A percentile compares a stretch with the other conserved stretches of the same genome.
These are phyloP conservation scores for Colletotrichum neosansevieriae DNA, from an alignment of 2,329 filamentous ascomycete genomes.

Conservation along the genomic window DNA sequence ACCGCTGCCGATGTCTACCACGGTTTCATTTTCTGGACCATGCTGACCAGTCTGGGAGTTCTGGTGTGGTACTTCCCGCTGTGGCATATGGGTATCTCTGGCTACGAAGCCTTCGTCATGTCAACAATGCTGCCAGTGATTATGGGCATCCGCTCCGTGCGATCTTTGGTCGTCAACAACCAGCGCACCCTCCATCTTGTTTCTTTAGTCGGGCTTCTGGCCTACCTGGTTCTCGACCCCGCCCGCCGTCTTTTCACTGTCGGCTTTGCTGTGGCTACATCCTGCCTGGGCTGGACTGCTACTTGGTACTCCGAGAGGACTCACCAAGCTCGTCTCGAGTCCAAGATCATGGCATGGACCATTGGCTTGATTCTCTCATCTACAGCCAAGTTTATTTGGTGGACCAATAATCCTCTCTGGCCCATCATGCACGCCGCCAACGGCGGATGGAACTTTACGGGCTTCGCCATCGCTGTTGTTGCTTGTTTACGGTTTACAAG, in stretches of 20 bases:
- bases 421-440: conserved; percentile 91
- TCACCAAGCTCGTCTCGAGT: conserved; percentile 82
- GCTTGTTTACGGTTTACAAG: conserved; percentile 83
- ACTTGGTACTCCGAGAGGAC: conserved; percentile 83
- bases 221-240: conserved; percentile 81
- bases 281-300: conserved; percentile 86
- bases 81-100: conserved; percentile 99
- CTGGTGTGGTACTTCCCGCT: conserved; percentile 98
- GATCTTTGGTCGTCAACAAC: conserved; percentile 76
- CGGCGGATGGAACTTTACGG: conserved; percentile 91
- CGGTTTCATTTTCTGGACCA: conserved; percentile 96
- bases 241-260: conserved; percentile 83
- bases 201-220: conserved; percentile 81
- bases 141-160: conserved; percentile 77
- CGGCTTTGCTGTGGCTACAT: conserved; percentile 82
- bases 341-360: conserved; percentile 82
- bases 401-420: conserved; percentile 97
- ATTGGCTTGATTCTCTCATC: conserved; percentile 88
- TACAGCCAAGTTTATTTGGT: conserved; percentile 90
- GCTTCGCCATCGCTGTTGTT: conserved; percentile 79
- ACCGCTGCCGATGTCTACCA: conserved; percentile 91
- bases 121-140: conserved; percentile 84
- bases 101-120: conserved; percentile 92
- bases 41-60: conserved; percentile 88
- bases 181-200: conserved; percentile 79